Evolutionary conservation across 495 filamentous ascomycete species (phyloP).

Genomic region (Penicillium maclennaniae): DNA sequence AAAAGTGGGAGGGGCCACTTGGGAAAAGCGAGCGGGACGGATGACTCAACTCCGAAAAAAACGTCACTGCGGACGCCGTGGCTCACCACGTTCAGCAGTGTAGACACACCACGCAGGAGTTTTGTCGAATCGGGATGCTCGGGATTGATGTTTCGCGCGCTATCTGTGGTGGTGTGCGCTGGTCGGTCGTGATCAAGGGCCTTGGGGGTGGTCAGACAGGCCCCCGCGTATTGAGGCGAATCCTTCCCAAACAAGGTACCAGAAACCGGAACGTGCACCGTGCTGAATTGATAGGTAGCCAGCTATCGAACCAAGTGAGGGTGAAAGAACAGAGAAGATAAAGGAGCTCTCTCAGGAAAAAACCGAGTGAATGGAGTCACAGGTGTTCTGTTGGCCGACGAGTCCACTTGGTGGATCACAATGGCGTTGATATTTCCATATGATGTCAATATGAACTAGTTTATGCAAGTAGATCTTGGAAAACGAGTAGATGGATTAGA

Average conservation of each 20-base stretch:
- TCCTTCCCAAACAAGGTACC: neutral
- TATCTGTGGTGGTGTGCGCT: neutral
- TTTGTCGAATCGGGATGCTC: neutral
- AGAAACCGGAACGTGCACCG: neutral
- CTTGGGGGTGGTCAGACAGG: neutral
- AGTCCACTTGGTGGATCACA: slow-evolving; percentile 18
- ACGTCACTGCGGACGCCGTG: slow-evolving; percentile 17
- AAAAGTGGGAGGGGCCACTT: slow-evolving; percentile 8
- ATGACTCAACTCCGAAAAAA: slow-evolving; percentile 21
- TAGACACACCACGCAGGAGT: neutral
- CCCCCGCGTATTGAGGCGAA: neutral
- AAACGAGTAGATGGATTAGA: neutral
- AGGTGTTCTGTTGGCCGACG: slow-evolving; percentile 4
- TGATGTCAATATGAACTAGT: slow-evolving; percentile 10
- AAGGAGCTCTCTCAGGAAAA: neutral
- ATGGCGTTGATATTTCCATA: slow-evolving; percentile 6
- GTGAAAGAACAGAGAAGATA: neutral
- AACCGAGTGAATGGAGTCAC: slow-evolving; percentile 15
- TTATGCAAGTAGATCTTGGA: neutral
- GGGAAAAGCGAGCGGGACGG: slow-evolving; percentile 14
- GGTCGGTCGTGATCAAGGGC: neutral
- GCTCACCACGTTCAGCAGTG: neutral
- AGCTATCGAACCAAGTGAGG: neutral
- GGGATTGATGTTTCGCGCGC: neutral
- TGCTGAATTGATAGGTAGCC: neutral